A percentile compares a stretch with the other conserved stretches of the same genome.
phyloP scores from a whole-genome alignment of 805 yeast species.

The Suhomyces sp. region DNA sequence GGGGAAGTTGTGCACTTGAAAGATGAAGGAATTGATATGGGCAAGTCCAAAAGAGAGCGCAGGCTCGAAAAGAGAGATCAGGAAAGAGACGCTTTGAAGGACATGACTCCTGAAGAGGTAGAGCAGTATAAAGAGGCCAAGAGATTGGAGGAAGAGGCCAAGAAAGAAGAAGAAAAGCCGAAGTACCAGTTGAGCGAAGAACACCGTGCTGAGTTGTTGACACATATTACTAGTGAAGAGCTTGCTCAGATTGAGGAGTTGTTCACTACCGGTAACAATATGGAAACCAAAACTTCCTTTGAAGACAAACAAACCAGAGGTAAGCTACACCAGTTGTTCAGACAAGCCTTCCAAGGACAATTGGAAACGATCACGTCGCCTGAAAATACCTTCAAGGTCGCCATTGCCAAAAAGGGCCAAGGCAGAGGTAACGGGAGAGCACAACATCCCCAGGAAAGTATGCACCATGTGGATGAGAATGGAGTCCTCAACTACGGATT shows the following conservation, averaged over 20 bases:
- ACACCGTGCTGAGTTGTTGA: slow-evolving; percentile 46
- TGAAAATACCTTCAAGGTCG: slow-evolving; percentile 61
- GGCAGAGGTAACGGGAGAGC: slow-evolving; percentile 36
- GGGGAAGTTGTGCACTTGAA: slow-evolving; percentile 72
- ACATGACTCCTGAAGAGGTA: slow-evolving; percentile 31
- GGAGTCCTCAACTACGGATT: slow-evolving; percentile 66
- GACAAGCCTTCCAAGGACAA: slow-evolving; percentile 69
- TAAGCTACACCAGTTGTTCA: slow-evolving; percentile 68
- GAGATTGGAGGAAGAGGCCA: slow-evolving; percentile 12
- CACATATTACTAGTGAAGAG: slow-evolving; percentile 58
- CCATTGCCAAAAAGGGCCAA: slow-evolving; percentile 44
- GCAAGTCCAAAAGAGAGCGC: slow-evolving; percentile 46
- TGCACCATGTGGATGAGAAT: slow-evolving; percentile 41
- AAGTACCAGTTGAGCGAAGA: slow-evolving; percentile 46
- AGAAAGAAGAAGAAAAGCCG: slow-evolving; percentile 20
- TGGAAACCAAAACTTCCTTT: slow-evolving; percentile 56
- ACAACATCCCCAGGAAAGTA: slow-evolving; percentile 34
- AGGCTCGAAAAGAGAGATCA: slow-evolving; percentile 42
- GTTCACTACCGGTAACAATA: slow-evolving; percentile 50
- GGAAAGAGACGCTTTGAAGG: slow-evolving; percentile 33
- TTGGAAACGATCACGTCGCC: slow-evolving; percentile 78
- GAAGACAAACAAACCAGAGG: slow-evolving; percentile 75
- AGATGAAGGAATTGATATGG: slow-evolving; percentile 65
- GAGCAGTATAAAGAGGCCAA: slow-evolving; percentile 26
- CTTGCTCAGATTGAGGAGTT: slow-evolving; percentile 54